Conservation (phyloP, 2,329 filamentous ascomycete species). For the Xylaria arbuscula region DNA sequence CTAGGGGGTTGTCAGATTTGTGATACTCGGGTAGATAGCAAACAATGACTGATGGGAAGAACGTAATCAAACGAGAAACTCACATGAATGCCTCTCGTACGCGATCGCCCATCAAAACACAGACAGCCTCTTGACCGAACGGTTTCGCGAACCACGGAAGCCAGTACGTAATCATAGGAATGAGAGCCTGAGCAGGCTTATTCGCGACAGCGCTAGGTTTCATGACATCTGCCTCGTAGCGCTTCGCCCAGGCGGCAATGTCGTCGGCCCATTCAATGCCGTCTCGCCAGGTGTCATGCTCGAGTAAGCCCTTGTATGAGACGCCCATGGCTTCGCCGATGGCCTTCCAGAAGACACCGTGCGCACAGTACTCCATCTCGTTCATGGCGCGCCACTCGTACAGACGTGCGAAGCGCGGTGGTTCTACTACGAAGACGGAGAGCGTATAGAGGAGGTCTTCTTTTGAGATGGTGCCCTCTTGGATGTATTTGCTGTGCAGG, state of each 20-base stretch:
- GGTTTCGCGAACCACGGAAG: conserved; percentile 60
- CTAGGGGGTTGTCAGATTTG: conserved; percentile 42
- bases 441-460: conserved; percentile 55
- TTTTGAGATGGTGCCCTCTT: conserved; percentile 52
- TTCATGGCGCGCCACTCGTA: conserved; percentile 78
- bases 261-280: conserved; percentile 65
- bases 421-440: conserved; percentile 73
- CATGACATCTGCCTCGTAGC: conserved; percentile 71
- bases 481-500: conserved; percentile 52
- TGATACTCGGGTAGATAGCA: neutral
- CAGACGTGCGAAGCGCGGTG: conserved; percentile 68
- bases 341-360: conserved; percentile 76
- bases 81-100: conserved; percentile 74
- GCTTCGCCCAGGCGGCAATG: conserved; percentile 59
- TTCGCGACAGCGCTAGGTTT: conserved; percentile 62
- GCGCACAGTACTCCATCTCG: conserved; percentile 74
- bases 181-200: conserved; percentile 67
- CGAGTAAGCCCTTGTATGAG: conserved; percentile 56
- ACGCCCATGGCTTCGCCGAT: conserved; percentile 78
- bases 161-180: conserved; percentile 68
- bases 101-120: conserved; percentile 71
- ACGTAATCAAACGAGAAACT: conserved; percentile 39
- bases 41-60: neutral
- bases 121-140: conserved; percentile 62
- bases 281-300: conserved; percentile 55